These are phyloP conservation scores for Myrmaecium sp. DNA, from an alignment of 2,329 filamentous ascomycete genomes.

Conservation along the genomic window DNA sequence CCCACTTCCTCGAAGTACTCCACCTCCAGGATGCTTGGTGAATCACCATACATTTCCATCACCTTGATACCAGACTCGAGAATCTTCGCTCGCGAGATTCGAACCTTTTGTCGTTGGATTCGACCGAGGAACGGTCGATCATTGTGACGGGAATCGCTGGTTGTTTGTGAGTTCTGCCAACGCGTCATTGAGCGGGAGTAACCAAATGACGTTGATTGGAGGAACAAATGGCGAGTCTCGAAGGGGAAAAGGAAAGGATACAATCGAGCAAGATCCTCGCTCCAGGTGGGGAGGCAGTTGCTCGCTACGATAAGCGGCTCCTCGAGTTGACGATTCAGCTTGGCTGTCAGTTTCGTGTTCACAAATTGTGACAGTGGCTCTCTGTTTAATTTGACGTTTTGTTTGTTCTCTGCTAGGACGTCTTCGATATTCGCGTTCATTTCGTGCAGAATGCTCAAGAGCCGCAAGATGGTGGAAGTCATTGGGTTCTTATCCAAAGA, in stretches of 20 bases:
- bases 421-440: slow-evolving; percentile 90
- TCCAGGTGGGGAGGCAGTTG: slow-evolving; percentile 90
- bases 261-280: slow-evolving; percentile 78
- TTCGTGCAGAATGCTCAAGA: slow-evolving; percentile 81
- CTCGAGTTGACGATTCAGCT: slow-evolving; percentile 90
- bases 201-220: slow-evolving; percentile 95
- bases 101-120: slow-evolving; percentile 91
- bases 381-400: slow-evolving; percentile 50
- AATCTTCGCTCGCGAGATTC: slow-evolving; percentile 86
- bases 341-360: slow-evolving; percentile 95
- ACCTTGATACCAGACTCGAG: slow-evolving; percentile 94
- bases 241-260: slow-evolving; percentile 98
- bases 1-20: slow-evolving; percentile 99
- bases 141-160: slow-evolving; percentile 65
- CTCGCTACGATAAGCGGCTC: slow-evolving; percentile 94
- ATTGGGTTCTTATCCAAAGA: slow-evolving; percentile 71
- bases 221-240: slow-evolving; percentile 87
- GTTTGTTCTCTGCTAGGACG: slow-evolving; percentile 63
- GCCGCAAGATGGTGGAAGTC: slow-evolving; percentile 69
- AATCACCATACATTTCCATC: slow-evolving; percentile 96
- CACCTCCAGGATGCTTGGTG: slow-evolving; percentile 86
- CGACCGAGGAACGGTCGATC: slow-evolving; percentile 83
- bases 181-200: slow-evolving; percentile 94
- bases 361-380: slow-evolving; percentile 90
- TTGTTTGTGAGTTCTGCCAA: slow-evolving; percentile 83